Evolutionary conservation across 1,284 basidiomycete species (phyloP).

Genomic region (Naganishia cerealis): DNA sequence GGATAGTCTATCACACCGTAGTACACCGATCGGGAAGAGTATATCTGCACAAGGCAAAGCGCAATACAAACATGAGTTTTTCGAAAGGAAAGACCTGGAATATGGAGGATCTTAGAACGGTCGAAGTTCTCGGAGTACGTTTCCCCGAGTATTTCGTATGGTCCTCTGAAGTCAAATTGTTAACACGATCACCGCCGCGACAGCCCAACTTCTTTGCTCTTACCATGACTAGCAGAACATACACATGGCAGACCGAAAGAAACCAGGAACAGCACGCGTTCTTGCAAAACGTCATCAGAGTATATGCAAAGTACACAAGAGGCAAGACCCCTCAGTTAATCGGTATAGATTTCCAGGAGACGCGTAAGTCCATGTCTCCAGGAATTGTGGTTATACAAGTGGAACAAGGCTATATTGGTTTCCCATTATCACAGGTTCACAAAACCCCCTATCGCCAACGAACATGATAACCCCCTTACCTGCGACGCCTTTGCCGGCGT

Average conservation of each 20-base stretch:
- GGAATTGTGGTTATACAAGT: background rate
- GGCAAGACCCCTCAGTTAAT: slow-evolving; percentile 57
- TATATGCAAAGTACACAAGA: slow-evolving; percentile 67
- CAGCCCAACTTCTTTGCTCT: slow-evolving; percentile 73
- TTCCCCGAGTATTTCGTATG: slow-evolving; percentile 2
- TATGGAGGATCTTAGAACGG: slow-evolving; percentile 71
- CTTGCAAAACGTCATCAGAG: slow-evolving; percentile 65
- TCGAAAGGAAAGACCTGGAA: slow-evolving; percentile 98
- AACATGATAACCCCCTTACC: slow-evolving; percentile 2
- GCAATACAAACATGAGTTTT: slow-evolving; percentile 91
- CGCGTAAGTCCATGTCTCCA: background rate
- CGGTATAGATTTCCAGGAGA: slow-evolving; percentile 42
- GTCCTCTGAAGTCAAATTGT: background rate
- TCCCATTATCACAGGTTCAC: slow-evolving; percentile 1
- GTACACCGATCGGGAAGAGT: slow-evolving; percentile 57
- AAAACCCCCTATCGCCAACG: slow-evolving; percentile 14
- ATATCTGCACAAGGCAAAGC: slow-evolving; percentile 90
- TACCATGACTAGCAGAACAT: slow-evolving; percentile 73
- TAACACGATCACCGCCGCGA: background rate
- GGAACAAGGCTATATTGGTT: slow-evolving; percentile 20
- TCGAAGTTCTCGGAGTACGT: slow-evolving; percentile 75
- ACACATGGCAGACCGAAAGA: slow-evolving; percentile 81
- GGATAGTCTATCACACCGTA: background rate
- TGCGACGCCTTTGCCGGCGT: background rate
- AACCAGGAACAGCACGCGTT: slow-evolving; percentile 70